Conservation (phyloP, 1,284 basidiomycete genomes). For the Butyriboletus appendiculatus region DNA sequence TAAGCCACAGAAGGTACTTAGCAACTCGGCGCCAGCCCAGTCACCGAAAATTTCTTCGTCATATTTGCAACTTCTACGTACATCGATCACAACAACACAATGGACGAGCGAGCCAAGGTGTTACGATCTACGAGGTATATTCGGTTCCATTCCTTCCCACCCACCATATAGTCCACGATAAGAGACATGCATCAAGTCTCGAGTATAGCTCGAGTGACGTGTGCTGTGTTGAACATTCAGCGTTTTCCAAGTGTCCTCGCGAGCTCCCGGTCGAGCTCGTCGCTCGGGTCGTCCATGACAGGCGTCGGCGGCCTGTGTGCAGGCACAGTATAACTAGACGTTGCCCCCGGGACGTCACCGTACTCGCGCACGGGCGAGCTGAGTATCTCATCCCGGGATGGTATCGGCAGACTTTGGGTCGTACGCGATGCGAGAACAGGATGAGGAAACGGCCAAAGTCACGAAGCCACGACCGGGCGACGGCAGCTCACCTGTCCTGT, state of each 20-base stretch:
- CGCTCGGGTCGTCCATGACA: conserved; percentile 82
- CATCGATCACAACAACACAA: background rate
- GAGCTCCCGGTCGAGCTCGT: conserved; percentile 83
- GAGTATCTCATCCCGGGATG: conserved; percentile 76
- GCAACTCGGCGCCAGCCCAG: too few species aligned
- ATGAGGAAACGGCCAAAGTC: background rate
- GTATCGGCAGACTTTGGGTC: conserved; percentile 60
- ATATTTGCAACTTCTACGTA: too few species aligned
- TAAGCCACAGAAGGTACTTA: too few species aligned
- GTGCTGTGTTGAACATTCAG: conserved; percentile 9
- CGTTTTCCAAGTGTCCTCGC: conserved; percentile 57
- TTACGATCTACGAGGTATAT: conserved; percentile 10
- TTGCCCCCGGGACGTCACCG: conserved; percentile 64
- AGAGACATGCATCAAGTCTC: background rate
- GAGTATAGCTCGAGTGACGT: background rate
- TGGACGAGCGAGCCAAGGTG: background rate
- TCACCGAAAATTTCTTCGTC: too few species aligned
- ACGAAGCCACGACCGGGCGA: background rate
- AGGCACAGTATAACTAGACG: conserved; percentile 62
- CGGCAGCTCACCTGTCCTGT: conserved; percentile 61
- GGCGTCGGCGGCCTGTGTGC: conserved; percentile 52
- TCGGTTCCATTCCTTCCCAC: background rate
- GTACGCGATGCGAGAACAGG: conserved; percentile 8
- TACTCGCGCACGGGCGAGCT: conserved; percentile 72
- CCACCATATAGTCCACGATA: background rate